Evolutionary conservation across 768 basidiomycete genomes (phyloP).

Genomic region (Dioszegia hungarica): DNA sequence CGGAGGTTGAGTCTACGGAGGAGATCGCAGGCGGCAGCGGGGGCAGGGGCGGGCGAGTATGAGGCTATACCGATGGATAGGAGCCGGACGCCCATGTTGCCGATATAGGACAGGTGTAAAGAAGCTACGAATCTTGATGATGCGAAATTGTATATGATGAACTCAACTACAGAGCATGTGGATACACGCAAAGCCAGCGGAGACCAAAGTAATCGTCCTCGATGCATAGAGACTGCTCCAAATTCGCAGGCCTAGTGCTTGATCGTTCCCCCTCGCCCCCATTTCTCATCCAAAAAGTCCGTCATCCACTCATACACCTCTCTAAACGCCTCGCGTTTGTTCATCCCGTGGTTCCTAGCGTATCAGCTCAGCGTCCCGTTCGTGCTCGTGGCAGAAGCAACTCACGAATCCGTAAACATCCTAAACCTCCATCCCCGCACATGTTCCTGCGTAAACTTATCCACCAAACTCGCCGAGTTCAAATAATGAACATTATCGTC

Average conservation of each 20-base stretch:
- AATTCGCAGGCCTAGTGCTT: constrained; percentile 6
- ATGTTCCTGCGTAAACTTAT: constrained; percentile 78
- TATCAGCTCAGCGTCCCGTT: neutral
- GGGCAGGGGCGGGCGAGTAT: constrained; percentile 17
- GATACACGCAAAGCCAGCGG: too few species aligned
- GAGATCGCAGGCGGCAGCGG: neutral
- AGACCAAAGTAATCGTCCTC: too few species aligned
- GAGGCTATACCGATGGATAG: constrained; percentile 34
- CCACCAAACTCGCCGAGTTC: constrained; percentile 83
- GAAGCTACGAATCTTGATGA: neutral
- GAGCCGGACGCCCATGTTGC: constrained; percentile 1
- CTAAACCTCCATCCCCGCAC: constrained; percentile 72
- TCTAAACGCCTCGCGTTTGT: constrained; percentile 66
- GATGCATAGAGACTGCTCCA: neutral
- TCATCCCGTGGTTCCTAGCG: constrained; percentile 75
- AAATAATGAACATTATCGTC: constrained; percentile 94
- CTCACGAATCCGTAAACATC: constrained; percentile 94
- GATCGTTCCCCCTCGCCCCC: constrained; percentile 57
- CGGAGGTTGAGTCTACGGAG: constrained; percentile 28
- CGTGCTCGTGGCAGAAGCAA: neutral
- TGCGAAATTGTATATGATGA: neutral
- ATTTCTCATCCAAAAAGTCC: constrained; percentile 79
- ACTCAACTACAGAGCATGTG: too few species aligned
- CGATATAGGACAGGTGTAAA: neutral
- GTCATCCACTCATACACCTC: constrained; percentile 86